Conservation (phyloP, 2,329 filamentous ascomycete genomes). For the Hymenoscyphus fructigenus region DNA sequence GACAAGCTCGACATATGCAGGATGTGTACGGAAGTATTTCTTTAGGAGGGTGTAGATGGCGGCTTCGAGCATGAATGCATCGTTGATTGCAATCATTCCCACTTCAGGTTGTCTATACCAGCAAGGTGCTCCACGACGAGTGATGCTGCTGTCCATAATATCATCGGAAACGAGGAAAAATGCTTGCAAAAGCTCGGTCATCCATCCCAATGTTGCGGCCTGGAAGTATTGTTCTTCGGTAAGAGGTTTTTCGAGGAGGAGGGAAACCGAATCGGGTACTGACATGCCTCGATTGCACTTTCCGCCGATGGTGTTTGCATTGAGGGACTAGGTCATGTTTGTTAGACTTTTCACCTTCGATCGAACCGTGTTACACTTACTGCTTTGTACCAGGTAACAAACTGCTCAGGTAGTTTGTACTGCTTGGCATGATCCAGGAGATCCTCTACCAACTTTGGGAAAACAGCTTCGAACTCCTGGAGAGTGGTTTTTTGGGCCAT, state of each 20-base stretch:
- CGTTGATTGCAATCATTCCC: slow-evolving; percentile 97
- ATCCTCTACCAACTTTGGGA: slow-evolving; percentile 80
- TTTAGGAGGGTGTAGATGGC: slow-evolving; percentile 89
- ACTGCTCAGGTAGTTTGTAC: slow-evolving; percentile 80
- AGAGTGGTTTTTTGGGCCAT: slow-evolving; percentile 74
- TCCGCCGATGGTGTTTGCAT: slow-evolving; percentile 85
- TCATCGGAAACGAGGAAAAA: slow-evolving; percentile 99
- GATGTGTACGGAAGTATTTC: slow-evolving; percentile 87
- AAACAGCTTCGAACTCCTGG: slow-evolving; percentile 86
- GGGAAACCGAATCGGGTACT: slow-evolving; percentile 83
- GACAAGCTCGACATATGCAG: slow-evolving; percentile 83
- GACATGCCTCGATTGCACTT: slow-evolving; percentile 99
- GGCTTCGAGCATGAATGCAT: slow-evolving; percentile 92
- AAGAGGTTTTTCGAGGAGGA: slow-evolving; percentile 72
- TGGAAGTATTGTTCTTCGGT: slow-evolving; percentile 83
- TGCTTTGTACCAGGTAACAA: slow-evolving; percentile 78
- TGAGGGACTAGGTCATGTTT: slow-evolving; percentile 61
- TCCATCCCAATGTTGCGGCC: slow-evolving; percentile 87
- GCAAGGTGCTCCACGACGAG: slow-evolving; percentile 89
- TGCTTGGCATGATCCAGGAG: slow-evolving; percentile 74
- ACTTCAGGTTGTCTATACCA: slow-evolving; percentile 92
- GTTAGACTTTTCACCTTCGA: background rate
- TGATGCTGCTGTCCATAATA: slow-evolving; percentile 97
- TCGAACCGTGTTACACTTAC: slow-evolving; percentile 17
- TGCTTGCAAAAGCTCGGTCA: slow-evolving; percentile 96